Evolutionary conservation across 441 rosid species (phyloP).

Genomic region (Pelargonium hybrid): DNA sequence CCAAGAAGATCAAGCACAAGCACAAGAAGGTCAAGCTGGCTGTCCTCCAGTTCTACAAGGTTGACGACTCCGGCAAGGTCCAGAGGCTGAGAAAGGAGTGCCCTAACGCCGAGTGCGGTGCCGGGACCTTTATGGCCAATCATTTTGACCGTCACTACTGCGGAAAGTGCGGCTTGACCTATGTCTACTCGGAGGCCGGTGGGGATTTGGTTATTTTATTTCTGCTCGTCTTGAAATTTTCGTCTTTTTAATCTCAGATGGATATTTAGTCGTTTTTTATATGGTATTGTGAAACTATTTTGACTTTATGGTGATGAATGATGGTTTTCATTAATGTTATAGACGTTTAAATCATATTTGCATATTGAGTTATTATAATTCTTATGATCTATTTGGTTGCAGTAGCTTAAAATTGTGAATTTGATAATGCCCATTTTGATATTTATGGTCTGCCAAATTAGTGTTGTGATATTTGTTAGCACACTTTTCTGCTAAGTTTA

Average conservation of each 20-base stretch:
- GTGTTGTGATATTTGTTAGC: too few species aligned
- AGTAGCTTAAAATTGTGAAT: too few species aligned
- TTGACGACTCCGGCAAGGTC: conserved; percentile 47
- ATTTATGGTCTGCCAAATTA: too few species aligned
- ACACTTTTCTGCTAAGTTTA: too few species aligned
- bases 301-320: too few species aligned
- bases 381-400: too few species aligned
- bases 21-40: conserved; percentile 58
- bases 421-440: too few species aligned
- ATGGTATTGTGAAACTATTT: too few species aligned
- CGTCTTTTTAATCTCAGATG: not conserved
- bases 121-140: conserved; percentile 58
- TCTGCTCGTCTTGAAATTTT: not conserved
- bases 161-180: conserved; percentile 54
- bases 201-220: conserved; percentile 35
- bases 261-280: too few species aligned
- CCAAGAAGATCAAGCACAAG: conserved; percentile 56
- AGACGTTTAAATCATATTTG: too few species aligned
- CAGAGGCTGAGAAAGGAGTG: conserved; percentile 62
- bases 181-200: conserved; percentile 49
- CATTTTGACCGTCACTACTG: conserved; percentile 60
- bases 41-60: conserved; percentile 54
- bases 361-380: too few species aligned
- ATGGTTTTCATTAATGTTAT: too few species aligned
- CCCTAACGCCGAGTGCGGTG: conserved; percentile 47